Evolutionary conservation across 2,329 filamentous ascomycete genomes (phyloP).

Genomic region (Xylaria sp.): DNA sequence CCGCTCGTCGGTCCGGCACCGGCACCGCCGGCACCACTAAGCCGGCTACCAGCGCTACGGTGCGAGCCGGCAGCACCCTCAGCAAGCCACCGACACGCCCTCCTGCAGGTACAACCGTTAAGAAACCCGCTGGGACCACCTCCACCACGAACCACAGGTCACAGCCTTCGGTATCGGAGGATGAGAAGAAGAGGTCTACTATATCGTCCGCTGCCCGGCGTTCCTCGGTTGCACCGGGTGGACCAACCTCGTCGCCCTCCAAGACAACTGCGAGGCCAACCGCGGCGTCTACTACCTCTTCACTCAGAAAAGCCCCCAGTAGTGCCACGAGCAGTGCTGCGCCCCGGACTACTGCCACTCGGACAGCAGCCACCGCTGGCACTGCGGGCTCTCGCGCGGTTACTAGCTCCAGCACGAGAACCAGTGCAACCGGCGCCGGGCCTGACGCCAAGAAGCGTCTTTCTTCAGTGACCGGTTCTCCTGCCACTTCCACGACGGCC

Average conservation of each 20-base stretch:
- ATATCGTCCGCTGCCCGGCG: slow-evolving; percentile 56
- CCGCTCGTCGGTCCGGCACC: slow-evolving; percentile 51
- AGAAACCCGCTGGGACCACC: slow-evolving; percentile 50
- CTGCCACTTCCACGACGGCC: slow-evolving; percentile 52
- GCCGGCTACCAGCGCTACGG: slow-evolving; percentile 46
- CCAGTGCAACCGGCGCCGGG: slow-evolving; percentile 53
- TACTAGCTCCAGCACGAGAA: slow-evolving; percentile 48
- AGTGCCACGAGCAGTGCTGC: slow-evolving; percentile 42
- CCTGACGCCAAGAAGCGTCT: slow-evolving; percentile 68
- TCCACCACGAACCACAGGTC: slow-evolving; percentile 57
- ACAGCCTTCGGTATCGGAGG: slow-evolving; percentile 62
- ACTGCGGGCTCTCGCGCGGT: slow-evolving; percentile 44
- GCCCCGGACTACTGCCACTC: slow-evolving; percentile 51
- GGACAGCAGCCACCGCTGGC: slow-evolving; percentile 54
- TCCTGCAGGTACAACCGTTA: slow-evolving; percentile 52
- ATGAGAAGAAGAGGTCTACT: slow-evolving; percentile 59
- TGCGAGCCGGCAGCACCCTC: slow-evolving; percentile 55
- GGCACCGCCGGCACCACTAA: slow-evolving; percentile 45
- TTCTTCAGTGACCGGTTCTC: slow-evolving; percentile 59
- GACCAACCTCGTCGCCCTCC: slow-evolving; percentile 50
- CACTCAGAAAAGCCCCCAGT: slow-evolving; percentile 48
- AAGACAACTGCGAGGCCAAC: slow-evolving; percentile 52
- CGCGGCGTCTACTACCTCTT: slow-evolving; percentile 47
- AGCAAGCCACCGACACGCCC: slow-evolving; percentile 63
- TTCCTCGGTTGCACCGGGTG: slow-evolving; percentile 57